Base-by-base conservation (phyloP, 331 rosid species). In the Acacia pycnantha region DNA sequence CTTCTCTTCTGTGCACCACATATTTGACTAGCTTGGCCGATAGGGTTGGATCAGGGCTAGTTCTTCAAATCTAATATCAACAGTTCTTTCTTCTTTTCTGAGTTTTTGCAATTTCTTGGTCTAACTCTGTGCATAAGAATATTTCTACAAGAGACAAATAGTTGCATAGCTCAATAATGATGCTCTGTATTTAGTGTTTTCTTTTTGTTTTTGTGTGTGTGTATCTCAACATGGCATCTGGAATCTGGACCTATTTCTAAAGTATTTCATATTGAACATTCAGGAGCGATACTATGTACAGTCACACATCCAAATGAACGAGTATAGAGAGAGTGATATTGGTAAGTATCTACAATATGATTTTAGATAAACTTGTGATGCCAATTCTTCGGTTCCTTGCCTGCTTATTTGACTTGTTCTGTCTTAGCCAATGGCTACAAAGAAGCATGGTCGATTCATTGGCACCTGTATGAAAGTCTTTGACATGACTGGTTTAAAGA, bases 401-500 rank as follows among this genome's bases (percentile, higher is more conserved):
- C 74, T 87, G 81, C 81, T 74, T 77, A 80, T 70, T 66, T 67
- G 74, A 19, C 58, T 35, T 21, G 81, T 74, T 84, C 80, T 51
- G 2, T 61, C 84, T 69, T 82, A 95, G 99, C 98, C 99, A 75
- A 84, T 85, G 64, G 91, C 95, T 26, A 83, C 97, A 1, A 83
- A 82, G 89, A 95, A 93, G 76, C 76, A 88, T 27, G 99, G 97
- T 47, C 87, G 91, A 72, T 84, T 87, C 78, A 90, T 94, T 18
- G 93, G 98, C 74, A 90, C 98, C 22, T 92, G 98, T 82, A 77
- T 95, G 83, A 95, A 95, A 86, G 87, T 95, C 74, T 84, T 95
- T 86, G 99, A 95, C 88, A 93, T 95, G 99, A 89, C 99, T 48
- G 97, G 98, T 37, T 87, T 95, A 82, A 93, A 76, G 88, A 92